Evolutionary conservation across 2,329 filamentous ascomycete genomes (phyloP).

Genomic region (Albifimbria verrucaria): DNA sequence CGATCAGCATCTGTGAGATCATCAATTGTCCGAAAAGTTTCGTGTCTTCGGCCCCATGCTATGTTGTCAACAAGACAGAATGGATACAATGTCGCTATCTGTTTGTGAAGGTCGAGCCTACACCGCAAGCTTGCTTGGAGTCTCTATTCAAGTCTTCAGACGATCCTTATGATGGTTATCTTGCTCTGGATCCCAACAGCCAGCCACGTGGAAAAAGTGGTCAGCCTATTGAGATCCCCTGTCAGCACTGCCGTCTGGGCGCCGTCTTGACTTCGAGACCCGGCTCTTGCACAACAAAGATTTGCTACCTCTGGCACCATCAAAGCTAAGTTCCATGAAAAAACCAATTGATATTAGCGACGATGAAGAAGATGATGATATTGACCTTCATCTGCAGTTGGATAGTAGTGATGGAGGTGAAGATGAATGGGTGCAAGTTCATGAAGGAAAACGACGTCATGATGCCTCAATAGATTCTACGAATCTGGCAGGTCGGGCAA

Average conservation of each 20-base stretch:
- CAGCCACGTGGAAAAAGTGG: conserved; percentile 11
- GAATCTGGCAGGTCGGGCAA: neutral
- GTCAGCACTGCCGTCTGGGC: neutral
- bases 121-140: conserved; percentile 1
- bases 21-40: conserved; percentile 70
- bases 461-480: neutral
- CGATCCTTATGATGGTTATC: conserved; percentile 11
- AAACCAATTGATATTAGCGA: neutral
- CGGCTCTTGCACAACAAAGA: too few species aligned
- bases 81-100: conserved; percentile 92
- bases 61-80: conserved; percentile 71
- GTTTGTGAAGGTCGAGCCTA: conserved; percentile 45
- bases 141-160: conserved; percentile 9
- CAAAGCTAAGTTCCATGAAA: neutral
- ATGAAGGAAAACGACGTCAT: conserved; percentile 2
- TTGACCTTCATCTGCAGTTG: neutral
- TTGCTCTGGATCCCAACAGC: conserved; percentile 22
- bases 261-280: neutral
- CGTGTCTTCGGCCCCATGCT: conserved; percentile 50
- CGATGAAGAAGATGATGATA: neutral
- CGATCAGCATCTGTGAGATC: conserved; percentile 79
- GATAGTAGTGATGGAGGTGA: neutral
- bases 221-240: neutral
- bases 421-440: neutral
- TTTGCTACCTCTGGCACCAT: too few species aligned